Evolutionary conservation across 176 grass and related monocot genomes (phyloP), one percentile per base, ranked within the genome.

Genomic region (Hsuehochloa calcarea): DNA sequence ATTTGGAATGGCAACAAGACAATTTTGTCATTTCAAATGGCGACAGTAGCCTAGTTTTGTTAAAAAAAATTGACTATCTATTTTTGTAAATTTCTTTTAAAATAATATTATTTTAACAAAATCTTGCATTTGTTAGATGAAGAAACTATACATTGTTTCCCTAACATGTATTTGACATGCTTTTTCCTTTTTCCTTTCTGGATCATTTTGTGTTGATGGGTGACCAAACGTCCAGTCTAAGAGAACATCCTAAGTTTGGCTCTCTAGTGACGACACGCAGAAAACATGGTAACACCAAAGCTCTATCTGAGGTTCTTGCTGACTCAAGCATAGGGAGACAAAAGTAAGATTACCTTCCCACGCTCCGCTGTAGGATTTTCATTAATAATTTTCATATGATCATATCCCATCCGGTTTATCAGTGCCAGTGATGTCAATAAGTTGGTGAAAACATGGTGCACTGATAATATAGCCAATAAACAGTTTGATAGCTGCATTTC

Each of bases 261-360:
- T 81, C 80, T 71, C 72, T 95, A 46, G 81, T 90, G 60, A 91
- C 27, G 26, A 85, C 62, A 39, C 96, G 89, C 45, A 84, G 62
- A 68, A 85, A 77, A 80, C 93, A 95, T 74, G 83, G 86, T 37
- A 73, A 93, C 80, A 83, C 90, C 40, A 43, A 88, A 89, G 83
- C 77, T 89, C 87, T 95, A 77, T 90, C 96, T 31, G 90, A 90
- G 70, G 87, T 92, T 88, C 88, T 98, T 74, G 78, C 64, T 31
- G 83, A 91, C 65, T 90, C 84, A n/a, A 98, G 96, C 78, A 65
- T 90, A 72, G 96, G 91, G 69, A 85, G 80, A 39, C 96, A 98
- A 98, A 87, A 72, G 96, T 98, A 82, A 91, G 86, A 47, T 70
- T 25, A 65, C 19, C 12, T 74, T 86, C 44, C 39, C 78, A 35